Evolutionary conservation across 192 early-diverging fungal genomes (phyloP).

Genomic region (Coemansia sp.): DNA sequence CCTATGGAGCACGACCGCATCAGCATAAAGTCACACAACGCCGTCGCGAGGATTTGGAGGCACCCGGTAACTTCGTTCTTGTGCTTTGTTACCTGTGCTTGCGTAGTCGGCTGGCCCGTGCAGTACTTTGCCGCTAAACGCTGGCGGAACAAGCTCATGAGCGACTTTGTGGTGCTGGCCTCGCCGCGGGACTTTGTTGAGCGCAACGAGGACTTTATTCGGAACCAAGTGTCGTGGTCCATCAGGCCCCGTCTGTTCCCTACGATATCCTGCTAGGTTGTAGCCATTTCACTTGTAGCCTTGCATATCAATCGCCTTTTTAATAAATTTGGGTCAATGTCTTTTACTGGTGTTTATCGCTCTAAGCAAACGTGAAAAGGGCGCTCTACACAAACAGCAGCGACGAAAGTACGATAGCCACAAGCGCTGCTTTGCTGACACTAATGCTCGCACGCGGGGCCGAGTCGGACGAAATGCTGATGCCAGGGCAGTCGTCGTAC

Average conservation of each 20-base stretch:
- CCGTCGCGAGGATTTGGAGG: conserved; percentile 18
- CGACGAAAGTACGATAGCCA: conserved; percentile 27
- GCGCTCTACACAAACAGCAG: conserved; percentile 17
- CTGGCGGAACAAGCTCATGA: conserved; percentile 42
- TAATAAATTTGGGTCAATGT: neutral
- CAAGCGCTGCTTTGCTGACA: conserved; percentile 29
- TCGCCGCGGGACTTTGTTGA: conserved; percentile 37
- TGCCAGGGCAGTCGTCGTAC: conserved; percentile 28
- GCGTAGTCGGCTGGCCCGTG: conserved; percentile 43
- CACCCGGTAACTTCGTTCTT: conserved; percentile 38
- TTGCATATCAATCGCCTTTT: neutral
- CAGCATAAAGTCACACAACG: conserved; percentile 18
- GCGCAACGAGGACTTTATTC: conserved; percentile 30
- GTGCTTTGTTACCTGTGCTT: conserved; percentile 37
- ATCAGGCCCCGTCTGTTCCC: conserved; percentile 1
- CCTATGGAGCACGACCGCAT: conserved; percentile 40
- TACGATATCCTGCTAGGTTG: neutral
- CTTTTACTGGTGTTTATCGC: neutral
- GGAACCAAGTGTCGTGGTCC: conserved; percentile 35
- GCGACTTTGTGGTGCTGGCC: conserved; percentile 44
- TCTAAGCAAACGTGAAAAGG: neutral
- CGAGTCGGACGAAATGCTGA: conserved; percentile 22
- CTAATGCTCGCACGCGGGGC: conserved; percentile 2
- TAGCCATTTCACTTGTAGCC: neutral
- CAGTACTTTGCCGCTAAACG: conserved; percentile 16